phyloP scores from a whole-genome alignment of 768 basidiomycete species.

The Lanmaoa rubissima region DNA sequence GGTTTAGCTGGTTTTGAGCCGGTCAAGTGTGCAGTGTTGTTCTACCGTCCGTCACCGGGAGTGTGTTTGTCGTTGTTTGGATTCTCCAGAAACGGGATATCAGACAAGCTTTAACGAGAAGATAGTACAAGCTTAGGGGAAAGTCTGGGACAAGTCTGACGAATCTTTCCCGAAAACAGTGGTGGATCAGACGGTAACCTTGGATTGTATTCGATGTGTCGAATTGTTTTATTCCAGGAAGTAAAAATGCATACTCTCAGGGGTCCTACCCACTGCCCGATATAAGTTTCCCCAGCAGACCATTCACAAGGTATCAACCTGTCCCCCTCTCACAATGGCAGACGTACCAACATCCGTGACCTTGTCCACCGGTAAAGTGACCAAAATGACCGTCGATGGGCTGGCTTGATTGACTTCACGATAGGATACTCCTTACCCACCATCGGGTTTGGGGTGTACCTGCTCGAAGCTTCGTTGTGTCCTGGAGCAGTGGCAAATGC shows the following conservation, averaged over 20 bases:
- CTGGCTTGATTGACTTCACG: neutral
- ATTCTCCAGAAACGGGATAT: neutral
- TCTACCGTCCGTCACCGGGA: no score
- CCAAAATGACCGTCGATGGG: no score
- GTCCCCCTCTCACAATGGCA: slow-evolving; percentile 2
- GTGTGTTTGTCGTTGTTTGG: slow-evolving; percentile 25
- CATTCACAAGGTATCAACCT: neutral
- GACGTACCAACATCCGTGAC: slow-evolving; percentile 6
- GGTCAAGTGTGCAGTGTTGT: no score
- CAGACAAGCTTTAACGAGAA: neutral
- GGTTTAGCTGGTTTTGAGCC: no score
- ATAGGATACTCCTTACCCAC: slow-evolving; percentile 27
- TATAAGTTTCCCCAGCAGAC: neutral
- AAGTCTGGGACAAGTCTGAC: neutral
- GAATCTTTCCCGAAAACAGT: neutral
- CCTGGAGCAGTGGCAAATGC: slow-evolving; percentile 19
- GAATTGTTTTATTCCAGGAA: neutral
- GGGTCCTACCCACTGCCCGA: neutral
- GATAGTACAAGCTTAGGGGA: neutral
- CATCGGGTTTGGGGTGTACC: slow-evolving; percentile 28
- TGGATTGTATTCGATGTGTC: neutral
- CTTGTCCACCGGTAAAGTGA: slow-evolving; percentile 11
- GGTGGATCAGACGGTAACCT: neutral
- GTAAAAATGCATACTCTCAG: neutral
- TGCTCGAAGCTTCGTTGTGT: slow-evolving; percentile 8